phyloP scores from a whole-genome alignment of 139 green algal genomes.

The Micromonas pusilla region DNA sequence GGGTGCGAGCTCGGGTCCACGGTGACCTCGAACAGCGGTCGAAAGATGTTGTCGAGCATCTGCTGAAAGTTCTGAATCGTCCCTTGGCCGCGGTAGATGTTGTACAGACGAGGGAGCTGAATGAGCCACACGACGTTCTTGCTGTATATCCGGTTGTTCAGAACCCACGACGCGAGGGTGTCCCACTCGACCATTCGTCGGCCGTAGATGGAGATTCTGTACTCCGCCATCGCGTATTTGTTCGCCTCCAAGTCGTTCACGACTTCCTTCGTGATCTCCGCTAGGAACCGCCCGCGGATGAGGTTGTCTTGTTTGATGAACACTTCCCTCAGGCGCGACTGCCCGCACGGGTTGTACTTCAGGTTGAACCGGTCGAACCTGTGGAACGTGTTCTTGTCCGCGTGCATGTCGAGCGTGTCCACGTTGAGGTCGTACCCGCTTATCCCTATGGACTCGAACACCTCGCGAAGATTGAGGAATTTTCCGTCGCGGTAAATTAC shows the following conservation, averaged over 20 bases:
- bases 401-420: constrained; percentile 97
- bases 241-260: constrained; percentile 62
- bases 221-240: constrained; percentile 67
- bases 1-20: constrained; percentile 83
- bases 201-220: constrained; percentile 80
- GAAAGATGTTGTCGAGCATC: constrained; percentile 98
- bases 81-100: constrained; percentile 85
- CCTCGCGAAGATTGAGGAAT: constrained; percentile 85
- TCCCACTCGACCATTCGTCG: constrained; percentile 89
- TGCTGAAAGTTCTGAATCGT: constrained; percentile 57
- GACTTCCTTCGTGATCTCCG: constrained; percentile 94
- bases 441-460: constrained; percentile 73
- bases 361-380: constrained; percentile 78
- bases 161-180: constrained; percentile 92
- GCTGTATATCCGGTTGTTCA: constrained; percentile 82
- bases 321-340: constrained; percentile 91
- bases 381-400: constrained; percentile 99
- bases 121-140: constrained; percentile 98
- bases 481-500: constrained; percentile 83
- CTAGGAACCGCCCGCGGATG: constrained; percentile 73
- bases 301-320: constrained; percentile 96
- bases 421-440: constrained; percentile 93
- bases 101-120: constrained; percentile 94
- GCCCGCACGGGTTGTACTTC: constrained; percentile 99
- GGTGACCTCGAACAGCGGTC: constrained; percentile 97